These are phyloP conservation scores for Echinosophora koreensis DNA, from an alignment of 306 rosid genomes.

Conservation along the genomic window DNA sequence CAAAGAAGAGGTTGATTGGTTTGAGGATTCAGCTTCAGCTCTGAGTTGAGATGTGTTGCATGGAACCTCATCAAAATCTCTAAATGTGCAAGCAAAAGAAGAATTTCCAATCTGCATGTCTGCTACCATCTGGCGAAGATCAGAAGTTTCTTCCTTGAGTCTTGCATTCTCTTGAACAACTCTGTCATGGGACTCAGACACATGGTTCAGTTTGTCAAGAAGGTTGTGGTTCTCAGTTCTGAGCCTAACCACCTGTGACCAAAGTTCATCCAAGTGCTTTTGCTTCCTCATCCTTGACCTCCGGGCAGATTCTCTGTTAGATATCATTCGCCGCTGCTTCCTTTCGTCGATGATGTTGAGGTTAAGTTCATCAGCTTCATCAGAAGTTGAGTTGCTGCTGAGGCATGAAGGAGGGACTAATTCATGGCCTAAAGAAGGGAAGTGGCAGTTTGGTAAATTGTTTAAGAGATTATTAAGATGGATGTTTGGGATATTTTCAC, in stretches of 20 bases:
- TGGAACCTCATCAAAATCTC: constrained; percentile 61
- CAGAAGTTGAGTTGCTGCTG: constrained; percentile 83
- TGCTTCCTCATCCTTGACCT: constrained; percentile 93
- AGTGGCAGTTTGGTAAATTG: constrained; percentile 52
- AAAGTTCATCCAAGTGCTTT: constrained; percentile 79
- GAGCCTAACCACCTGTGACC: constrained; percentile 80
- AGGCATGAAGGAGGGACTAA: constrained; percentile 53
- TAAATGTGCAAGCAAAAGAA: constrained; percentile 51
- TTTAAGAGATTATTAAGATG: constrained; percentile 47
- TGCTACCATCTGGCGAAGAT: constrained; percentile 73
- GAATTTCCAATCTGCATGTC: constrained; percentile 57
- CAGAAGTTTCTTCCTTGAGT: constrained; percentile 70
- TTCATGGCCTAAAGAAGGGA: constrained; percentile 52
- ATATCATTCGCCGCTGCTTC: constrained; percentile 82
- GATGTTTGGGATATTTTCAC: constrained; percentile 44
- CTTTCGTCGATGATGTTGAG: constrained; percentile 69
- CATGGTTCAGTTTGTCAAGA: constrained; percentile 62
- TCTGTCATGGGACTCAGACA: constrained; percentile 65
- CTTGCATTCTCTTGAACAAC: constrained; percentile 66
- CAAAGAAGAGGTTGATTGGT: constrained; percentile 53
- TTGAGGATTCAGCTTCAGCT: constrained; percentile 61
- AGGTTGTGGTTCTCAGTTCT: constrained; percentile 72
- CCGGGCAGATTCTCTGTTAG: constrained; percentile 85
- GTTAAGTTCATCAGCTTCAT: constrained; percentile 79
- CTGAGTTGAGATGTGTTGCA: constrained; percentile 61